These are phyloP conservation scores for Corrigiola litoralis DNA, from an alignment of 179 eudicot species.

Conservation along the genomic window DNA sequence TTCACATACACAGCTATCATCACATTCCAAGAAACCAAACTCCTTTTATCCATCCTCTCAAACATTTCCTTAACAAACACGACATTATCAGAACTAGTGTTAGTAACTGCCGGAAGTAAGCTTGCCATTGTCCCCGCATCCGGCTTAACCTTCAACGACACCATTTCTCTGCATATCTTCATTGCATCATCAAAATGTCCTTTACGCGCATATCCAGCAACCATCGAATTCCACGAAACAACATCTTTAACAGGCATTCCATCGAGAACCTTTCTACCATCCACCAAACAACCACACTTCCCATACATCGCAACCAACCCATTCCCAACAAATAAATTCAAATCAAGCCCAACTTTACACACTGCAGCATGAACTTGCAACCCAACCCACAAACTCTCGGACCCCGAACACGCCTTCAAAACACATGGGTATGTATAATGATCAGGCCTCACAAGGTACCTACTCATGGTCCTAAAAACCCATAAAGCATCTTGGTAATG, in stretches of 20 bases:
- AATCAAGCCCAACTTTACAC: slow-evolving; percentile 50
- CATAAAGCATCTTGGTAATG: slow-evolving; percentile 43
- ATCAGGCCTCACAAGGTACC: slow-evolving; percentile 42
- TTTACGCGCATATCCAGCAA: slow-evolving; percentile 63
- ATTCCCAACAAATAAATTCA: slow-evolving; percentile 55
- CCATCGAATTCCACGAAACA: slow-evolving; percentile 81
- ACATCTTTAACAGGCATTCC: slow-evolving; percentile 58
- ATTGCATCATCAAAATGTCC: slow-evolving; percentile 66
- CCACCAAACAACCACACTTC: slow-evolving; percentile 56
- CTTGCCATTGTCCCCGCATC: slow-evolving; percentile 87
- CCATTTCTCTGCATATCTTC: slow-evolving; percentile 64
- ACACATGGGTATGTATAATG: slow-evolving; percentile 74
- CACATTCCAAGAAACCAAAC: slow-evolving; percentile 68
- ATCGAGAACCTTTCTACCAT: slow-evolving; percentile 53
- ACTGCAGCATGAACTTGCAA: slow-evolving; percentile 58
- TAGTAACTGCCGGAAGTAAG: slow-evolving; percentile 64
- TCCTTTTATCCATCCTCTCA: slow-evolving; percentile 30
- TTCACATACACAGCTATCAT: slow-evolving; percentile 81
- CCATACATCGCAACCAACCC: slow-evolving; percentile 80
- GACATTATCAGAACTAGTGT: slow-evolving; percentile 50
- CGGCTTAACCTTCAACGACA: slow-evolving; percentile 31
- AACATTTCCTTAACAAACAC: slow-evolving; percentile 54
- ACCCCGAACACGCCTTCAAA: slow-evolving; percentile 64
- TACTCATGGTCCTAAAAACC: slow-evolving; percentile 39
- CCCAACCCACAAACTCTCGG: slow-evolving; percentile 48